Evolutionary conservation across 495 filamentous ascomycete genomes (phyloP).

Genomic region (Astrothelium macrocarpum): DNA sequence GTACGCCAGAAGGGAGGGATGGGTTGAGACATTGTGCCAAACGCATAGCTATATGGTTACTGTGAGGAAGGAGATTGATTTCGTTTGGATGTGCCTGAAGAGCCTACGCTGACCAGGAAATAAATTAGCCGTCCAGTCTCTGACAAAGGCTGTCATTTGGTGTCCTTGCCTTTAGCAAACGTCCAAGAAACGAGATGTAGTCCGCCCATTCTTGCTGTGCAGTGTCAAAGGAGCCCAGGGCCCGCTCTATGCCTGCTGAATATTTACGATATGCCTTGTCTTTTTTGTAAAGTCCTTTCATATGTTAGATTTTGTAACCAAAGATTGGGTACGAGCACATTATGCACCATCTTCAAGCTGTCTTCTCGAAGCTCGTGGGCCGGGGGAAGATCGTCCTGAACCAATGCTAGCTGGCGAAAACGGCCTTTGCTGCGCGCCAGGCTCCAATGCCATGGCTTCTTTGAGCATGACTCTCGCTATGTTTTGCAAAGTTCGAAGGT

Average conservation of each 20-base stretch:
- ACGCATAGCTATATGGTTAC: constrained; percentile 73
- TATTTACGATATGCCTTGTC: constrained; percentile 90
- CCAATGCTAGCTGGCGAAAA: constrained; percentile 25
- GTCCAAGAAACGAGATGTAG: constrained; percentile 93
- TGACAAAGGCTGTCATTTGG: neutral
- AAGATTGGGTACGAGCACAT: neutral
- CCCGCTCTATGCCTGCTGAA: constrained; percentile 77
- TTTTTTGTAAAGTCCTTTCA: constrained; percentile 40
- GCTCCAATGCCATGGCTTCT: constrained; percentile 28
- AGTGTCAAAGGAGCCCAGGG: constrained; percentile 83
- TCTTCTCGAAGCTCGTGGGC: constrained; percentile 26
- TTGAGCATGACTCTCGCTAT: neutral
- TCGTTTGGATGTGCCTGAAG: constrained; percentile 75
- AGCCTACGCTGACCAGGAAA: constrained; percentile 45
- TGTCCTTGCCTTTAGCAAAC: constrained; percentile 68
- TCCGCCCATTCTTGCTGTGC: constrained; percentile 97
- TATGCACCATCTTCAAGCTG: constrained; percentile 34
- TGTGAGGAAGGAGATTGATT: constrained; percentile 67
- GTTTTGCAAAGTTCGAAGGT: neutral
- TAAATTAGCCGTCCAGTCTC: constrained; percentile 7
- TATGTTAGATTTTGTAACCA: constrained; percentile 5
- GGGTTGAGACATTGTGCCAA: constrained; percentile 93
- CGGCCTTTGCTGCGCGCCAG: constrained; percentile 21
- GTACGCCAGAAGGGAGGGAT: constrained; percentile 87
- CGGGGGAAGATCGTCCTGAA: constrained; percentile 33